Base-by-base conservation (phyloP, 768 basidiomycete genomes). In the Termitomyces sp. region DNA sequence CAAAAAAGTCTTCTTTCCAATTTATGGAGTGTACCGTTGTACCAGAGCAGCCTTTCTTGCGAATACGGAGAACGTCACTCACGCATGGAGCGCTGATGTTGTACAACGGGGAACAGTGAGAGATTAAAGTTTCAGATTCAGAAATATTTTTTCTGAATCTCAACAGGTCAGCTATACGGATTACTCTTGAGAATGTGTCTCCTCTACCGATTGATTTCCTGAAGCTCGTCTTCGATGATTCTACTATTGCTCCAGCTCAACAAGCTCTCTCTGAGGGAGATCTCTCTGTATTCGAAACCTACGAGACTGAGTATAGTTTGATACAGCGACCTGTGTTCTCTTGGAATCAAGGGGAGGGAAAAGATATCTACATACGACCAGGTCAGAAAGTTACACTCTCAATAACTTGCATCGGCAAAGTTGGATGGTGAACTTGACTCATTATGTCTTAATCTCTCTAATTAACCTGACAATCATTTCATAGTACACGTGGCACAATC, bases 11-110 rank as follows among this genome's bases (percentile, higher is more conserved):
- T 58, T 61, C 25, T 55, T 70, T 46, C 39, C 76, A 73, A 60
- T 95, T 89, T 66, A 67, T 95, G 64, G 85, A 94, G 65, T 95
- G 88, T 69, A 76, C 79, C 37, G 91, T 98, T 19, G 83, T 96
- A 19, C 86, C 88, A 1, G 87, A 92, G 63, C 91, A 94, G 65
- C 97, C 97, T 9, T 70, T 94, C 32, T 74, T 98, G 54, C 83
- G 92, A 59, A 88, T 99, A 67, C 80, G 91, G 54, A 77, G 91
- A 66, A 91, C 88, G 16, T 92, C 91, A n/a, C 73, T 97, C 21
- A 95, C 90, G 1, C 94, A 97, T 63, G 94, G 93, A 1, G 93
- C 95, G 0, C 74, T 98, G 25, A 96, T 97, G 92, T 75, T 98
- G 50, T 98, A 96, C 66, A 84, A 96, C 47, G 97, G 97, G 34